Conservation (phyloP, 2,329 filamentous ascomycete genomes). For the Pseudogymnoascus sp. region DNA sequence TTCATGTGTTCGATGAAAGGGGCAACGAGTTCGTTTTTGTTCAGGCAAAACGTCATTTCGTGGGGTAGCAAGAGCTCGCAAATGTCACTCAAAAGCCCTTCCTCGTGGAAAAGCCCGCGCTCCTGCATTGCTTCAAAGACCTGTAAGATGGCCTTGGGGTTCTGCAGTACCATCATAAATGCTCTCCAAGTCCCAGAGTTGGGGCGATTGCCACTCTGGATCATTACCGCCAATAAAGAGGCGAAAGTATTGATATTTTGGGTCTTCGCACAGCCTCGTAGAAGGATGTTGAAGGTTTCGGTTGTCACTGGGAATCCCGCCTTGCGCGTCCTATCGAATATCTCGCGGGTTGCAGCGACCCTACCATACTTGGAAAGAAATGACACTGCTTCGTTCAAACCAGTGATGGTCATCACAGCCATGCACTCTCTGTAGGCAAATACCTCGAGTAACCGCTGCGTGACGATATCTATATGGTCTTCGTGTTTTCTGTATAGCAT, state of each 20-base stretch:
- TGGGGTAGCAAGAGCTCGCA: conserved; percentile 6
- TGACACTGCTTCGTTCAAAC: conserved; percentile 4
- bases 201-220: not conserved
- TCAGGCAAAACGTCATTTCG: conserved; percentile 1
- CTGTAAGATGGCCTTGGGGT: not conserved
- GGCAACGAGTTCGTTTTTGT: conserved; percentile 4
- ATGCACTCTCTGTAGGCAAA: not conserved
- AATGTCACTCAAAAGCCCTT: not conserved
- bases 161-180: conserved; percentile 2
- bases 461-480: not conserved
- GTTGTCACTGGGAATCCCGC: not conserved
- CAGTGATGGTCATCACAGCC: not conserved
- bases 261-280: not conserved
- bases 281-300: conserved; percentile 7
- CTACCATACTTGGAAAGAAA: not conserved
- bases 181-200: conserved; percentile 7
- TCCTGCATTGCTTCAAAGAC: not conserved
- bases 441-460: not conserved
- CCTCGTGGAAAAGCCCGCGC: conserved; percentile 6
- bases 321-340: not conserved
- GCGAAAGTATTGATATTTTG: conserved; percentile 7
- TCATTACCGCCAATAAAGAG: not conserved
- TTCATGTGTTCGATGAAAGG: not conserved
- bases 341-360: conserved; percentile 1
- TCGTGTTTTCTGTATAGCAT: not conserved